These are phyloP conservation scores for Chalciporus chontae DNA, from an alignment of 768 basidiomycete genomes.

Conservation along the genomic window DNA sequence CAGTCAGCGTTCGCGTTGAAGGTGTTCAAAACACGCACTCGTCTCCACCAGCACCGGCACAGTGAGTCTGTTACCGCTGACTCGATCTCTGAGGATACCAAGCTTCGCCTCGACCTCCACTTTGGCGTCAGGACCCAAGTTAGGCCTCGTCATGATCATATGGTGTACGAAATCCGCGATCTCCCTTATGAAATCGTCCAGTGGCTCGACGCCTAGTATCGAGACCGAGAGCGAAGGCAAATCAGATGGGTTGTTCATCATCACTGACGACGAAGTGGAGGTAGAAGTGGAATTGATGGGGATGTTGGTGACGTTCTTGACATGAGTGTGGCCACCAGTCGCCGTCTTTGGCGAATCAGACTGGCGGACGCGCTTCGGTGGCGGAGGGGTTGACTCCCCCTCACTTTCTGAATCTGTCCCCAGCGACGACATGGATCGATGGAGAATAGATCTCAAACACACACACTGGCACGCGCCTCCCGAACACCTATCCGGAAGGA, in stretches of 20 bases:
- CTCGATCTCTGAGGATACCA: constrained; percentile 64
- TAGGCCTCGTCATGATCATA: constrained; percentile 56
- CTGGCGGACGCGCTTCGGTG: constrained; percentile 38
- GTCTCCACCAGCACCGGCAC: constrained; percentile 81
- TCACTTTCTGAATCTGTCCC: constrained; percentile 30
- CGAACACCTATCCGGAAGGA: background rate
- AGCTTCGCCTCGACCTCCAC: constrained; percentile 93
- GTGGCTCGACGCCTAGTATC: constrained; percentile 84
- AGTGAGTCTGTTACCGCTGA: constrained; percentile 51
- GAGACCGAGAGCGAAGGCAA: constrained; percentile 71
- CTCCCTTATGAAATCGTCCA: constrained; percentile 91
- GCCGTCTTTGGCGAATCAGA: constrained; percentile 26
- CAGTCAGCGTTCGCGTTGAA: background rate
- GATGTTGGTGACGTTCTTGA: constrained; percentile 14
- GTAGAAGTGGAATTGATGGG: constrained; percentile 10
- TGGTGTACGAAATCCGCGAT: constrained; percentile 87
- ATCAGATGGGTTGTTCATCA: constrained; percentile 25
- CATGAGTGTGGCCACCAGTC: constrained; percentile 14
- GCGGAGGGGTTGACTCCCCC: constrained; percentile 23
- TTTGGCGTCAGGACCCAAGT: constrained; percentile 42
- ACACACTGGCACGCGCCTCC: background rate
- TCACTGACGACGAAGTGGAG: constrained; percentile 9
- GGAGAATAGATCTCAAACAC: constrained; percentile 5
- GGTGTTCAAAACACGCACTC: constrained; percentile 48
- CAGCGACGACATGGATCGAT: constrained; percentile 25